Percentiles rank a stretch among this genome's conserved stretches.
Evolutionary conservation across 768 basidiomycete species (phyloP).

Genomic region (Dentipellis sp.): DNA sequence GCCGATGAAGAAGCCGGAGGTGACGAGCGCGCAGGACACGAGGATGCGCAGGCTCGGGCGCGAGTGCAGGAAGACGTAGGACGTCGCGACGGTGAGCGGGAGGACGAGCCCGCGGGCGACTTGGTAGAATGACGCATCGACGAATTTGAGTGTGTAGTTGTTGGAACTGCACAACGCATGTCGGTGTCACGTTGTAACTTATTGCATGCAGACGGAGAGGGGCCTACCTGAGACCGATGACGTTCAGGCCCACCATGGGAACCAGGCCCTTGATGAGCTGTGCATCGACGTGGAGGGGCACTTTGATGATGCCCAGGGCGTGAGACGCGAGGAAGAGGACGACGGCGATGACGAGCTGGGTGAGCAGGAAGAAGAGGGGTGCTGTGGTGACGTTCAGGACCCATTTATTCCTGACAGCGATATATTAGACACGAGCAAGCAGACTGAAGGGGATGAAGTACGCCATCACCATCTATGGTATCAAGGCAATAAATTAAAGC

Average conservation of each 20-base stretch:
- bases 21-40: conserved; percentile 70
- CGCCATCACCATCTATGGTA: conserved; percentile 85
- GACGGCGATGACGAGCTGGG: conserved; percentile 74
- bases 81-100: conserved; percentile 88
- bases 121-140: conserved; percentile 93
- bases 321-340: conserved; percentile 62
- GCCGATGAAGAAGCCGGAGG: conserved; percentile 85
- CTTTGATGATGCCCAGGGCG: conserved; percentile 51
- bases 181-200: too few relatives aligned
- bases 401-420: conserved; percentile 71
- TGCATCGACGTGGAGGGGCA: conserved; percentile 57
- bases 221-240: conserved; percentile 71
- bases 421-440: conserved; percentile 8
- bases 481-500: not conserved
- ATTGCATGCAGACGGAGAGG: conserved; percentile 6
- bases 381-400: conserved; percentile 66
- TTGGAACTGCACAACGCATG: conserved; percentile 46
- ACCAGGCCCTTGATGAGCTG: conserved; percentile 61
- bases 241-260: conserved; percentile 69
- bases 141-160: conserved; percentile 88
- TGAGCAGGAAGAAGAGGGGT: conserved; percentile 82
- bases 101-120: conserved; percentile 91
- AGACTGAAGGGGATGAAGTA: conserved; percentile 25
- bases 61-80: conserved; percentile 65
- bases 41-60: conserved; percentile 73